Base-by-base conservation (phyloP, 148 eudicot genomes). In the Agrostemma githago region DNA sequence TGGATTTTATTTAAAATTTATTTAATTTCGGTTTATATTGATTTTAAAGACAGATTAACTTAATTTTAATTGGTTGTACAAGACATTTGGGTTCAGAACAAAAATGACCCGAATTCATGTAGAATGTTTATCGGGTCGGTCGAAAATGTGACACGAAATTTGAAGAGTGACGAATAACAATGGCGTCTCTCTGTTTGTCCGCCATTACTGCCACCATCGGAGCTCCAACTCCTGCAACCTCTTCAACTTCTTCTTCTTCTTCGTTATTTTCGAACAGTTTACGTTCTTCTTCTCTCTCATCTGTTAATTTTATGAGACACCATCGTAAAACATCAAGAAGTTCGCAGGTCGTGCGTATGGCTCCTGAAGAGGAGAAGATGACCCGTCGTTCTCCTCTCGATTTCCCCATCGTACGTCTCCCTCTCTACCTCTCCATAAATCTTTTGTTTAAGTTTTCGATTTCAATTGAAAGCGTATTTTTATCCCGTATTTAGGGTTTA, bases 311-410 rank as follows among this genome's bases (percentile, higher is more conserved):
- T 6, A 51, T 40, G 21, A 1, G 6, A n/a, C 58, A 9, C 20
- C 41, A 7, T 51, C 53, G 70, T 17, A 41, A 41, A 0, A 40
- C 70, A 44, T 4, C 38, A 48, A 77, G 82, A 38, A 74, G 78
- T 6, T 65, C 73, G 68, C 81, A 74, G 34, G 80, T 85, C 21
- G 89, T 89, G 66, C 72, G 91, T 77, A 89, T 90, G 96, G 96
- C 96, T 59, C 98, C 98, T 8, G 96, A 93, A 0, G 94, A 89
- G 70, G 89, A 90, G 82, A 90, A 79, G 86, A 83, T 88, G 83
- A 93, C 96, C 76, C 96, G 94, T 74, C 98, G 94, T 11, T 89
- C 96, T 38, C 98, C 98, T 80, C 90, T 89, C 46, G 98, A 93
- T 85, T 93, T 93, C 58, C 98, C 98, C 10, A 83, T 88, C 76